Conservation (phyloP, 1,284 basidiomycete genomes). For the Vanrija pseudolonga region DNA sequence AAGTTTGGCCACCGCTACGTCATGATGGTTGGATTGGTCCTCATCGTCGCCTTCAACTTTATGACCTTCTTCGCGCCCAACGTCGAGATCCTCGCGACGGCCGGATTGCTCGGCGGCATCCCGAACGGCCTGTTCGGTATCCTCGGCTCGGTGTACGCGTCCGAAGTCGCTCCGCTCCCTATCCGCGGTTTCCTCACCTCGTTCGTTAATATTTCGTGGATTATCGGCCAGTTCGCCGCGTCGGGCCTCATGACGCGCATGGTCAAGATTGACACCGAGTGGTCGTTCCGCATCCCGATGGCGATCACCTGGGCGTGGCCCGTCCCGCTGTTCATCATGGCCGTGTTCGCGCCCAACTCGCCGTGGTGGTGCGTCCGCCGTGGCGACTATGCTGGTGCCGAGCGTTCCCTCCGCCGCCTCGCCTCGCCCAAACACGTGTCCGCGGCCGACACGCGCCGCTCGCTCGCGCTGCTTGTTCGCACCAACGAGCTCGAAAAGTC, state of each 20-base stretch:
- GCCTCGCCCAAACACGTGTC: too few species aligned
- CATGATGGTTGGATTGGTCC: neutral
- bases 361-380: slow-evolving; percentile 26
- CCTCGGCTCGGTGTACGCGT: neutral
- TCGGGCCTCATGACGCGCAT: slow-evolving; percentile 5
- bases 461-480: neutral
- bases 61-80: slow-evolving; percentile 33
- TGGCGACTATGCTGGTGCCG: slow-evolving; percentile 16
- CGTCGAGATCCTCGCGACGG: neutral
- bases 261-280: slow-evolving; percentile 8
- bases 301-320: slow-evolving; percentile 45
- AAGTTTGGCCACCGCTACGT: neutral
- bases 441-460: neutral
- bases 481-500: too few species aligned
- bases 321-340: slow-evolving; percentile 32
- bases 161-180: neutral
- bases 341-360: slow-evolving; percentile 19
- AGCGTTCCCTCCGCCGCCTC: slow-evolving; percentile 14
- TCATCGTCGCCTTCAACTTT: slow-evolving; percentile 27
- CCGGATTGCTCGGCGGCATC: neutral
- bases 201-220: slow-evolving; percentile 53
- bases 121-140: too few species aligned
- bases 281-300: slow-evolving; percentile 23
- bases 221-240: slow-evolving; percentile 32
- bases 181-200: slow-evolving; percentile 9